Base-by-base conservation (phyloP, 2,329 filamentous ascomycete species). In the Drechslerella stenobrocha region DNA sequence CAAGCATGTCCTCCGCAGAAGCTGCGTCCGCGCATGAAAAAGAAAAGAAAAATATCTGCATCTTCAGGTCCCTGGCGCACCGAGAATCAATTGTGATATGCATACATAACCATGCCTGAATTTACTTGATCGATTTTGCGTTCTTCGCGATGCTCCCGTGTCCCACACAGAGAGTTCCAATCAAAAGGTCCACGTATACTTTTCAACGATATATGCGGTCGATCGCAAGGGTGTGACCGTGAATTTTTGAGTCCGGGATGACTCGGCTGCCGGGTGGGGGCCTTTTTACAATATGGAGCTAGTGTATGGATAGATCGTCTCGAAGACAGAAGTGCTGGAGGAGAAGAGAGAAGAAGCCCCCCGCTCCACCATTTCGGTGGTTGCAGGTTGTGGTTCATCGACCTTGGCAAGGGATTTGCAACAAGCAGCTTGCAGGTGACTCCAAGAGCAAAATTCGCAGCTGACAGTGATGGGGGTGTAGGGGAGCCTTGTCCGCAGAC, bases 11-110 rank as follows among this genome's bases (percentile, higher is more conserved):
- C 63, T 67, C 63, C 63, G 63, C 63, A 44, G 52, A 52, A 55
- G n/a, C 30, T 67, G 63, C 63, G 63, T 56, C 60, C 55, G 28
- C 60, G 63, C 63, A 67, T 67, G 37, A 52, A 53, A 15, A n/a
- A n/a, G n/a, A n/a, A n/a, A n/a, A n/a, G n/a, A n/a, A n/a, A n/a
- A n/a, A n/a, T n/a, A 7, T 42, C 37, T 3, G 37, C 37, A 20
- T 20, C 37, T 42, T 42, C 9, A 42, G 37, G 18, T 42, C 3
- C 37, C 37, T 42, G 3, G n/a, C 4, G 6, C 7, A 18, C n/a
- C 37, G 13, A 20, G 6, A 20, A 20, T 42, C n/a, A 3, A 42
- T 20, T 42, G 22, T 5, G 4, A 18, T 37, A 37, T 11, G 34
- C 15, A n/a, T 42, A 42, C 37, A 42, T 20, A 20, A 18, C 37